phyloP scores from a whole-genome alignment of 371 early-diverging fungal species.

The Mucor saturninus region DNA sequence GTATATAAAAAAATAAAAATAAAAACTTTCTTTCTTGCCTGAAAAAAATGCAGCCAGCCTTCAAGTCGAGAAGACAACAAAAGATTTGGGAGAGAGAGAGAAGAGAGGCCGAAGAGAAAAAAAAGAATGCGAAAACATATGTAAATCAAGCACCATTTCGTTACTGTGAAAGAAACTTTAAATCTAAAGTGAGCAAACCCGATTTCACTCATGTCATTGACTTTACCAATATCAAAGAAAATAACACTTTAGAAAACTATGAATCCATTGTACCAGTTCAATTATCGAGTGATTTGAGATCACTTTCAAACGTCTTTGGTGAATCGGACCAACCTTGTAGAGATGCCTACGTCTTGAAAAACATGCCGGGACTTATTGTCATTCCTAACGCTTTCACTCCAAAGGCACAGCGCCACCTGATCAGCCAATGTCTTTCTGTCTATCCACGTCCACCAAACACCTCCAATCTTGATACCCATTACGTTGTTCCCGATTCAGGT shows the following conservation, averaged over 20 bases:
- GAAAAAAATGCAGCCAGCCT: slow-evolving; percentile 6
- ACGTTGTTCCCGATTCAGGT: slow-evolving; percentile 67
- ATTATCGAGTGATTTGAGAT: slow-evolving; percentile 26
- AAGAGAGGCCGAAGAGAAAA: slow-evolving; percentile 30
- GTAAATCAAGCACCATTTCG: slow-evolving; percentile 80
- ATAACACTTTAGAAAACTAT: slow-evolving; percentile 23
- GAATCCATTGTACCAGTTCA: slow-evolving; percentile 36
- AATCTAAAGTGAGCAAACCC: slow-evolving; percentile 59
- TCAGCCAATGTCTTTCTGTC: slow-evolving; percentile 66
- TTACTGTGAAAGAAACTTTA: slow-evolving; percentile 73
- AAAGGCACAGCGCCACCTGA: slow-evolving; percentile 65
- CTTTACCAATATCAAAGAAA: slow-evolving; percentile 37
- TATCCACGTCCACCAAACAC: slow-evolving; percentile 78
- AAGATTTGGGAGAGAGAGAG: slow-evolving; percentile 43
- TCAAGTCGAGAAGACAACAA: slow-evolving; percentile 48
- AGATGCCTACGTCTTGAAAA: slow-evolving; percentile 27
- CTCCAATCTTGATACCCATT: slow-evolving; percentile 87
- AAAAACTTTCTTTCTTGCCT: neutral
- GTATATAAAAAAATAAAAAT: no score
- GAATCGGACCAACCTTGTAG: slow-evolving; percentile 4
- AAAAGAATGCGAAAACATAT: slow-evolving; percentile 34
- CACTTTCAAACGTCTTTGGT: slow-evolving; percentile 29
- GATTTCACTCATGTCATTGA: slow-evolving; percentile 67
- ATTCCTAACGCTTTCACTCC: slow-evolving; percentile 76
- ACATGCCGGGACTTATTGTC: slow-evolving; percentile 57